Base-by-base conservation (phyloP, 225 moss, liverwort and hornwort species). In the Physcomitrellopsis africana region DNA sequence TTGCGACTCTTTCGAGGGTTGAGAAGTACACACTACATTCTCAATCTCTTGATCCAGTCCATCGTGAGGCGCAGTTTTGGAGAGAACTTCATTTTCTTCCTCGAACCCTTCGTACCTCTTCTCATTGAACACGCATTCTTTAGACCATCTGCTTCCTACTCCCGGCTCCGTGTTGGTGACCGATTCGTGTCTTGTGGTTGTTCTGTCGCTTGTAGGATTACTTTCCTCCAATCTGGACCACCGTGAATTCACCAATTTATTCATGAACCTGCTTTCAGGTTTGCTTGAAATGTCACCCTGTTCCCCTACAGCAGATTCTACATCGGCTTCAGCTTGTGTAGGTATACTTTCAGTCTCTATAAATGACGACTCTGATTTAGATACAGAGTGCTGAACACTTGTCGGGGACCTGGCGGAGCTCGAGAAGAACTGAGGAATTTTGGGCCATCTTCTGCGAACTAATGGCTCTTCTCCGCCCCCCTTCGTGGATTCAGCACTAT, bases 391-490 rank as follows among this genome's bases (percentile, higher is more conserved):
- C 43, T 64, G 74, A n/a, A 15, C 60, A 63, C 72, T 44, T 43
- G 64, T 60, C 19, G 70, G 63, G n/a, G 32, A 37, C 32, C 68
- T 61, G 10, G 26, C 27, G 56, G 87, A 74, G 20, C 3, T 82
- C 12, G 84, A 71, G 44, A 78, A 78, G 59, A 65, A 77, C 53
- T 85, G 82, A 0, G 75, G 75, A 24, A 82, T 60, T 65, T 82
- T 84, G 3, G 87, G 82, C 84, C 84, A 87, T 61, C 87, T 77
- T 49, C 87, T 70, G 64, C 63, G 68, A 47, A 44, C 32, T 37
- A 65, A 23, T 20, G 1, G 67, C 67, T 55, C 82, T 23, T 82
- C 80, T 56, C 75, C 75, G 7, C 47, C 74, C 52, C 69, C 80
- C 42, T 81, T 79, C 1, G 77, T 82, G 18, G 84, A 87, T 72